Evolutionary conservation across 768 basidiomycete species (phyloP).

Genomic region (Amanita pallidorosea): DNA sequence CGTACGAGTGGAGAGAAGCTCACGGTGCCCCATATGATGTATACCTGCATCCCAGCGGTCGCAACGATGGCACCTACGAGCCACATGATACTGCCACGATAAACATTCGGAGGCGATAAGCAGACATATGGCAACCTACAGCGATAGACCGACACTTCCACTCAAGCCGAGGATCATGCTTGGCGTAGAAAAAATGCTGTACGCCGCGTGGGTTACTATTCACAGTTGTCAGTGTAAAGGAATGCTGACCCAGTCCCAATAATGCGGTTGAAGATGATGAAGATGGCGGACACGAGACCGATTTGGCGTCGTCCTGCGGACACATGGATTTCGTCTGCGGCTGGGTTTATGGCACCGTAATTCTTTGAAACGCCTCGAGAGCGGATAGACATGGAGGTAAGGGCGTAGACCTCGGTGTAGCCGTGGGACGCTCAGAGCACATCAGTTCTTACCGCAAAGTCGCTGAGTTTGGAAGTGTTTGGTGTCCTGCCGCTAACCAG

Average conservation of each 20-base stretch:
- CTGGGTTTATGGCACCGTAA: not conserved
- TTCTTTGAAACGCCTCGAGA: not conserved
- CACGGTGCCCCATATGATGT: constrained; percentile 70
- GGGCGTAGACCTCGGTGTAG: no score
- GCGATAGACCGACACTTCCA: no score
- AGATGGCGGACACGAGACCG: no score
- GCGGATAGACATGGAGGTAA: no score
- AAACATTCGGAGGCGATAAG: constrained; percentile 25
- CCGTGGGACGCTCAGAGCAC: no score
- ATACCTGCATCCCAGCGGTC: constrained; percentile 56
- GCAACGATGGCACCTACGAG: constrained; percentile 56
- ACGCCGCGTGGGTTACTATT: not conserved
- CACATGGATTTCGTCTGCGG: not conserved
- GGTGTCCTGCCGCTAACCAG: no score
- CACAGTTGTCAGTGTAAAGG: not conserved
- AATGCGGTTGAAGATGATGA: constrained; percentile 45
- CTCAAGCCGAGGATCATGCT: constrained; percentile 9
- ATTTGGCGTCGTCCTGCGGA: constrained; percentile 6
- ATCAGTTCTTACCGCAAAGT: no score
- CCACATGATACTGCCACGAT: constrained; percentile 39
- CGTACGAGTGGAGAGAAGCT: constrained; percentile 7
- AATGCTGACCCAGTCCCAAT: constrained; percentile 5
- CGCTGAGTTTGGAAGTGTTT: no score
- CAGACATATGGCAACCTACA: constrained; percentile 10
- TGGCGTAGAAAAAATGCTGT: constrained; percentile 62